Evolutionary conservation across 2,329 filamentous ascomycete genomes (phyloP).

Genomic region (Exophiala dermatitidis): DNA sequence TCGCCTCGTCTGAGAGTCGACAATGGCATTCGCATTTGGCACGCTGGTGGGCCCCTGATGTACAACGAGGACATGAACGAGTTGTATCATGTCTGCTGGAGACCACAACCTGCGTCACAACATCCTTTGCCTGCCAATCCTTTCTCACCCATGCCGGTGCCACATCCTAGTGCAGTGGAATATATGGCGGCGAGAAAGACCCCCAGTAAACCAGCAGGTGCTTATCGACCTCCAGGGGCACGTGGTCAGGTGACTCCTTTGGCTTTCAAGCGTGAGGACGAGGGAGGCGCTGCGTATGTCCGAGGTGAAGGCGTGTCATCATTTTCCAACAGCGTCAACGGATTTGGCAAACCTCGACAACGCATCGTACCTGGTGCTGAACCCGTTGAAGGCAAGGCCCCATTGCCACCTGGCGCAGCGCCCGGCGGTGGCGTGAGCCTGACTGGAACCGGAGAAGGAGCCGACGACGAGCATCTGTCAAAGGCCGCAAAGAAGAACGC

Average conservation of each 20-base stretch:
- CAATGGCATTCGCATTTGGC: constrained; percentile 93
- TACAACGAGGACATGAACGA: constrained; percentile 94
- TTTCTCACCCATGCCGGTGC: constrained; percentile 63
- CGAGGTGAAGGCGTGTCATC: constrained; percentile 65
- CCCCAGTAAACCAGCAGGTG: constrained; percentile 92
- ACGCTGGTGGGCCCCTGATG: constrained; percentile 79
- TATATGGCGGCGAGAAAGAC: constrained; percentile 86
- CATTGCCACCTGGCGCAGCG: constrained; percentile 60
- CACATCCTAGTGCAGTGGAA: constrained; percentile 73
- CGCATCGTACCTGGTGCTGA: constrained; percentile 85
- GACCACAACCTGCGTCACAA: constrained; percentile 60
- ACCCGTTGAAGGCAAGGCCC: constrained; percentile 48
- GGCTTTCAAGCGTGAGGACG: constrained; percentile 95
- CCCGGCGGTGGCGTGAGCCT: constrained; percentile 60
- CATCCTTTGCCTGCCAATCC: constrained; percentile 59
- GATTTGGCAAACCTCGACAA: constrained; percentile 67
- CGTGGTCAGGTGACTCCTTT: constrained; percentile 81
- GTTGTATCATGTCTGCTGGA: constrained; percentile 84
- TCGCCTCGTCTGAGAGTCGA: constrained; percentile 92
- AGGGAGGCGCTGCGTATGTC: constrained; percentile 82
- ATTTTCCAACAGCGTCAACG: constrained; percentile 58
- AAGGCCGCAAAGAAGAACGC: constrained; percentile 92
- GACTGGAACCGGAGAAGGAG: constrained; percentile 54
- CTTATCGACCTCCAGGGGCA: constrained; percentile 89
- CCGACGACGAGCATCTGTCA: constrained; percentile 63